A percentile compares a stretch with the other conserved stretches of the same genome.
phyloP scores from a whole-genome alignment of 345 rosid genomes.

The Hypericum perforatum region DNA sequence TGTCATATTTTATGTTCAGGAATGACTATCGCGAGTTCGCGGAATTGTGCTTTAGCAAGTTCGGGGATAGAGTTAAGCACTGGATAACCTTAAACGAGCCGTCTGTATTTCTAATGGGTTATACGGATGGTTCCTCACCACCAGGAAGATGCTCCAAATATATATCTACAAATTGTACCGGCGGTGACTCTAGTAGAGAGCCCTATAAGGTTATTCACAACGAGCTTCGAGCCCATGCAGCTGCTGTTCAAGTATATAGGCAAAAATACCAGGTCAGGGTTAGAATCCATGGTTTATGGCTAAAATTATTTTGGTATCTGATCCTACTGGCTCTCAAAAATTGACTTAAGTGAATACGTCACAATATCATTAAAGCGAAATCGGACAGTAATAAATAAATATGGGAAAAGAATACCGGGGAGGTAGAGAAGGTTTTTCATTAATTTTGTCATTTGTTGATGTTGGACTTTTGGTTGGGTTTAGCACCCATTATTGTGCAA shows the following conservation, averaged over 20 bases:
- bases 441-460: no score
- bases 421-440: no score
- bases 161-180: neutral
- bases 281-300: neutral
- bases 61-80: slow-evolving; percentile 15
- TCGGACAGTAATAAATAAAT: no score
- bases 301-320: neutral
- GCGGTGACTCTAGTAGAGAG: neutral
- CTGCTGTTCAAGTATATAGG: neutral
- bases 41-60: slow-evolving; percentile 9
- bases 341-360: no score
- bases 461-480: no score
- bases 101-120: neutral
- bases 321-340: neutral
- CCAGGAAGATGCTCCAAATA: slow-evolving; percentile 15
- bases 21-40: slow-evolving; percentile 4
- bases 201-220: neutral
- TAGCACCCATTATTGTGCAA: no score
- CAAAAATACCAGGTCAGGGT: neutral
- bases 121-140: neutral
- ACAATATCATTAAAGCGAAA: no score
- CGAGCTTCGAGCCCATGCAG: slow-evolving; percentile 1
- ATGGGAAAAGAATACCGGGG: no score
- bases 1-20: slow-evolving; percentile 14
- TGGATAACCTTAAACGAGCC: slow-evolving; percentile 17